These are phyloP conservation scores for Lathyrus sativus DNA, from an alignment of 306 rosid genomes.

Conservation along the genomic window DNA sequence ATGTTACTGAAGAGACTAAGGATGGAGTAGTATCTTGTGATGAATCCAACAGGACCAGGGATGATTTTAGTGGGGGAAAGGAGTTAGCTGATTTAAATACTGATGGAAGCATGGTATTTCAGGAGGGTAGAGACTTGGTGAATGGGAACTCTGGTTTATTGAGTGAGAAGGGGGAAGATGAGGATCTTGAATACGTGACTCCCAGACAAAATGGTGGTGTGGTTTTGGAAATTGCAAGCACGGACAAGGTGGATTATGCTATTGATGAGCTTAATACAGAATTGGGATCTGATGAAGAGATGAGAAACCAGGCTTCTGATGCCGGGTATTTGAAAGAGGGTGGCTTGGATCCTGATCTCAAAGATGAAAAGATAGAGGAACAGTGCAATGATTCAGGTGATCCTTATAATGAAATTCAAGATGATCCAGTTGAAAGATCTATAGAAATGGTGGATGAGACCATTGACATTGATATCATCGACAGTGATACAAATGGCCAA, in stretches of 20 bases:
- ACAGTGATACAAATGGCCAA: constrained; percentile 30
- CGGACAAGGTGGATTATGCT: constrained; percentile 35
- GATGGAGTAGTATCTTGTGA: background rate
- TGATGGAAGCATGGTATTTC: constrained; percentile 33
- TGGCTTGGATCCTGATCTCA: constrained; percentile 34
- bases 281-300: constrained; percentile 45
- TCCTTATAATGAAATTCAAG: constrained; percentile 39
- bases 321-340: constrained; percentile 40
- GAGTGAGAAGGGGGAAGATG: constrained; percentile 45
- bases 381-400: constrained; percentile 37
- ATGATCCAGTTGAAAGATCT: constrained; percentile 34
- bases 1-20: constrained; percentile 42
- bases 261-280: constrained; percentile 42
- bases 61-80: constrained; percentile 42
- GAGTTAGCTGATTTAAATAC: constrained; percentile 41
- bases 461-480: constrained; percentile 26
- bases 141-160: constrained; percentile 34
- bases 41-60: background rate
- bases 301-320: constrained; percentile 36
- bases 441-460: constrained; percentile 35
- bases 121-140: constrained; percentile 38
- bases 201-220: constrained; percentile 39
- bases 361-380: constrained; percentile 36
- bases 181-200: constrained; percentile 39
- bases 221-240: constrained; percentile 41